Evolutionary conservation across 2,329 filamentous ascomycete species (phyloP), one percentile per base, ranked within the genome.

Genomic region (Pestalotiopsis fici): DNA sequence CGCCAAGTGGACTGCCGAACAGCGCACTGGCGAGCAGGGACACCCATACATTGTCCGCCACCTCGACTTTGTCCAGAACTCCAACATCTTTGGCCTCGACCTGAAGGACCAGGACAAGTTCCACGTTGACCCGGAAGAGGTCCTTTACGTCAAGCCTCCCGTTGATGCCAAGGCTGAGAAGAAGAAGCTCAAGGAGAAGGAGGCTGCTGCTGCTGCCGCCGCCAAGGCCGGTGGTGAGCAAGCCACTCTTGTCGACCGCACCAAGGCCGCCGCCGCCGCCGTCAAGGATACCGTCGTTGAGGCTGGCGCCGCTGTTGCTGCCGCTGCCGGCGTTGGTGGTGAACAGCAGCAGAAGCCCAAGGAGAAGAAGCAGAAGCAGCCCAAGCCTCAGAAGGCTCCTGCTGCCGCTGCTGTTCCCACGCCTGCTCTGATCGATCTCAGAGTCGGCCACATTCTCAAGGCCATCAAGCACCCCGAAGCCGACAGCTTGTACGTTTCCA

Each of bases 391-490:
- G 68, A 90, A 90, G 79, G 85, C 90, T 6, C 83, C 91, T 15
- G 84, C 93, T 5, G 86, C 88, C 62, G 87, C 94, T 63, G 91
- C 94, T 13, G 92, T 93, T 1, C 89, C 94, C 4, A 93, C 93
- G 1, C 96, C 96, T 2, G 86, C 88, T 68, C 88, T 97, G 69
- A 98, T 99, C 78, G 96, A 99, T 79, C 91, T 99, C 64, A 91
- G 96, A 71, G 95, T 99, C 69, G 96, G 96, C 69, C 96, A 98
- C 85, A 98, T 99, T 74, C 90, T 99, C 77, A 97, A 98, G 83
- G 95, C 95, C 64, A 88, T 96, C 82, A 92, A 94, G 80, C 96
- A 99, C 85, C 96, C 96, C 65, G 97, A 99, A 75, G 96, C 96
- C 71, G 96, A 99, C 84, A 97, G 93, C 13, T 88, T 99, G 64